These are phyloP conservation scores for Eucalyptus lansdowneana DNA, from an alignment of 345 rosid species.

Conservation along the genomic window DNA sequence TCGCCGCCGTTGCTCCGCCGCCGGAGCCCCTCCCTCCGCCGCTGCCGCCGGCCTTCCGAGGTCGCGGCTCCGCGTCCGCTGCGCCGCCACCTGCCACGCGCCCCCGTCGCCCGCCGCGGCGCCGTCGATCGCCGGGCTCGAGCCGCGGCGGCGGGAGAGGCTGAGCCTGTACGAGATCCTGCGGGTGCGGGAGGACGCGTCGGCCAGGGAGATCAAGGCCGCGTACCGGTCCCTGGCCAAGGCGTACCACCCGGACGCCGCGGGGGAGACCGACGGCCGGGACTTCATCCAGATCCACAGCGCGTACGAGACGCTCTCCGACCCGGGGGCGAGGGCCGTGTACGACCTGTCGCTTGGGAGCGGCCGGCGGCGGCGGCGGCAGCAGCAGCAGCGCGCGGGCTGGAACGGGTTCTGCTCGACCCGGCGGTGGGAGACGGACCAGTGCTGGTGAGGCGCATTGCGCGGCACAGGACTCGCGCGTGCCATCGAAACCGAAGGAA, in stretches of 20 bases:
- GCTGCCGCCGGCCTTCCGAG: neutral
- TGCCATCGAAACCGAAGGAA: neutral
- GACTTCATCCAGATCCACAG: constrained; percentile 14
- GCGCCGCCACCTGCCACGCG: neutral
- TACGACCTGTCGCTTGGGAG: constrained; percentile 6
- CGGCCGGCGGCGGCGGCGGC: neutral
- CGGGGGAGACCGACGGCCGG: neutral
- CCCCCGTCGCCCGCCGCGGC: neutral
- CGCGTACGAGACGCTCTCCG: constrained; percentile 13
- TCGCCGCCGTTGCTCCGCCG: neutral
- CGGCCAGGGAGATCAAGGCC: constrained; percentile 49
- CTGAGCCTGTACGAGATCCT: constrained; percentile 46
- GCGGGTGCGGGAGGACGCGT: constrained; percentile 39
- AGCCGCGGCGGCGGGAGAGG: constrained; percentile 1
- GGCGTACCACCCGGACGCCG: constrained; percentile 6
- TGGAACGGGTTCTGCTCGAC: neutral
- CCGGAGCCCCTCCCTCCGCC: neutral
- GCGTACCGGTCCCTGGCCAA: constrained; percentile 45
- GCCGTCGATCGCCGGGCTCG: constrained; percentile 8
- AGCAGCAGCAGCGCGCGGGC: neutral
- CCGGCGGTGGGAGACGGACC: constrained; percentile 14
- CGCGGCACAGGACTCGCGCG: neutral
- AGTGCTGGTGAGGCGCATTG: constrained; percentile 3
- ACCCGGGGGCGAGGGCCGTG: constrained; percentile 8
- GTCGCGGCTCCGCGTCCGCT: neutral